Conservation (phyloP, 208 protist genomes). For the Crithidia bombi region DNA sequence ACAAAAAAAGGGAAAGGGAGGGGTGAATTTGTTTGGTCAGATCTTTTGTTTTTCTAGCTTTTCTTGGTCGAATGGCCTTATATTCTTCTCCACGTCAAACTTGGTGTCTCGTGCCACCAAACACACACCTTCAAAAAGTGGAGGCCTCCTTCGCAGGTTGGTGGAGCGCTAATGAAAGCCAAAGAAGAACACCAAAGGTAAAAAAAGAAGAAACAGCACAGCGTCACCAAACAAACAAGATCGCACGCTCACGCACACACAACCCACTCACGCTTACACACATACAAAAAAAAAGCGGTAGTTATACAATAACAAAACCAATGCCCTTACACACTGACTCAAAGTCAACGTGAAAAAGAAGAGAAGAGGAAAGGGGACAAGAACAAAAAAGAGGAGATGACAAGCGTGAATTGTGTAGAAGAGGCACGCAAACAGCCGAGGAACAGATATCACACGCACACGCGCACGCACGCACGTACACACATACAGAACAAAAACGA, state of each 20-base stretch:
- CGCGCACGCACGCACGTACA: too few species aligned
- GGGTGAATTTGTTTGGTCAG: not conserved
- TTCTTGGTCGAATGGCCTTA: too few species aligned
- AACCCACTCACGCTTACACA: not conserved
- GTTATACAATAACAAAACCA: constrained; percentile 13
- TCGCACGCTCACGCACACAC: not conserved
- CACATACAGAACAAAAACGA: not conserved
- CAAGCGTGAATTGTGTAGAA: not conserved
- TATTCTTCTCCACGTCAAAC: too few species aligned
- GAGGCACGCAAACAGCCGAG: too few species aligned
- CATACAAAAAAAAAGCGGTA: constrained; percentile 1
- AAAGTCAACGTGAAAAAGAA: constrained; percentile 12
- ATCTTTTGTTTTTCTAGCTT: too few species aligned
- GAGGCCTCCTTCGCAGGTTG: too few species aligned
- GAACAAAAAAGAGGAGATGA: constrained; percentile 8
- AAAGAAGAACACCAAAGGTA: not conserved
- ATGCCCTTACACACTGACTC: too few species aligned
- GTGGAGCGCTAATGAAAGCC: not conserved
- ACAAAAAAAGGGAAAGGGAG: not conserved
- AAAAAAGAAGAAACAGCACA: not conserved
- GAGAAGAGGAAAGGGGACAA: constrained; percentile 4
- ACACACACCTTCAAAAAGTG: too few species aligned
- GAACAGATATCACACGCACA: not conserved
- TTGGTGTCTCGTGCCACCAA: too few species aligned
- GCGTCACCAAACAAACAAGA: not conserved